Conservation (phyloP, 2,329 filamentous ascomycete species). For the Hawksworthiomyces lignivorus region DNA sequence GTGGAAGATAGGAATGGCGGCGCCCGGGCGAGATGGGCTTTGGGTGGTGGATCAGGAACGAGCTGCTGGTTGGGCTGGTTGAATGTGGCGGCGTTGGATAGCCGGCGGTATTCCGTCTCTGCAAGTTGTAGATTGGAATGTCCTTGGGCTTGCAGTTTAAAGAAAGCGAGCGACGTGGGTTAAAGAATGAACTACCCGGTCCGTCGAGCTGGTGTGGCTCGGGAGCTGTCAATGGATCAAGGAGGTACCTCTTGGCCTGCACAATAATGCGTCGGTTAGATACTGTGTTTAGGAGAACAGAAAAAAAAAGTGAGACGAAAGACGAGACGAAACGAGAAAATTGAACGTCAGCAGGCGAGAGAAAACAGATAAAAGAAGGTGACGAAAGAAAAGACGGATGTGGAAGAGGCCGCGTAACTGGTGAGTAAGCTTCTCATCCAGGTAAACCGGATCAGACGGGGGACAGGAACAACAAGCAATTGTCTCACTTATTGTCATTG, state of each 20-base stretch:
- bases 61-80: constrained; percentile 40
- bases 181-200: constrained; percentile 49
- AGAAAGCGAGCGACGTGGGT: constrained; percentile 18
- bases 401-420: constrained; percentile 3
- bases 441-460: no score
- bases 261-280: no score
- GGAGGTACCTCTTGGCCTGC: constrained; percentile 58
- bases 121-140: constrained; percentile 16
- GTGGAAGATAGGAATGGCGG: constrained; percentile 23
- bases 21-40: constrained; percentile 30
- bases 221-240: constrained; percentile 61
- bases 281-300: background rate
- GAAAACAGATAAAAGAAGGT: background rate
- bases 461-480: no score
- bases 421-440: constrained; percentile 3
- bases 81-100: constrained; percentile 46
- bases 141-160: constrained; percentile 12
- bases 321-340: background rate
- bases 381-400: background rate
- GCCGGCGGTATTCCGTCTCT: constrained; percentile 8
- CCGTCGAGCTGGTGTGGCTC: constrained; percentile 62
- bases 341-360: background rate
- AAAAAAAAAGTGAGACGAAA: background rate
- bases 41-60: constrained; percentile 36
- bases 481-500: no score